Evolutionary conservation across 768 basidiomycete genomes (phyloP), one percentile per base, ranked within the genome.

Genomic region (Leccinum incarnatum): DNA sequence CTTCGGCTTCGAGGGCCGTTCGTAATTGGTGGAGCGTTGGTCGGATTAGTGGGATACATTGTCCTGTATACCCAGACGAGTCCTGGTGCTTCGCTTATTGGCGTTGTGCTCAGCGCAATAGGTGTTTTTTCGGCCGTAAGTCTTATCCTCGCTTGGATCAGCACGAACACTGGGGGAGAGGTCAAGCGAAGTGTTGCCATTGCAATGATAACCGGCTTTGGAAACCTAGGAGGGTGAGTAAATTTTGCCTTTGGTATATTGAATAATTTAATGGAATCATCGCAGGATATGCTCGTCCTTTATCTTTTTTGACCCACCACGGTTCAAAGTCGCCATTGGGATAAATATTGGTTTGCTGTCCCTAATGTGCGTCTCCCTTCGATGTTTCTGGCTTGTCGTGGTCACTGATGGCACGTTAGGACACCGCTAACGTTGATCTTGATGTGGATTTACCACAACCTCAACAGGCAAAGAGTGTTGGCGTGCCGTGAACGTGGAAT

Each of bases 161-260:
- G 77, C 6, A 77, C 78, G 5, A 82, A 83, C 47, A 76, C 80
- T 2, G 84, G 84, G 23, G 83, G 85, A 15, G 82, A 83, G 54
- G 55, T 79, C 47, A 80, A 81, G 58, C 76, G 78, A 51, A 80
- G 76, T 46, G 75, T 81, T 7, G 75, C 77, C 1, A 65, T 85
- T 30, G 85, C 79, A 3, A 75, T 83, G 73, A 75, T 84, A 14
- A 78, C 78, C 36, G 81, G 80, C 15, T 56, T 83, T 45, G 83
- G 80, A n/a, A 86, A 84, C 62, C 65, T 85, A 17, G 83, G 83
- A 59, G 83, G 83, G 64, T 79, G 45, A 51, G 72, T 59, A 17
- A 3, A 70, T 12, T 75, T 73, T 42, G 25, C 45, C 30, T n/a
- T 36, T 6, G 5, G n/a, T 15, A 14, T 29, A 5, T 25, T 15